Percentiles rank a stretch among this genome's conserved stretches.
These are phyloP conservation scores for Claviceps sp. DNA, from an alignment of 2,329 filamentous ascomycete genomes.

Conservation along the genomic window DNA sequence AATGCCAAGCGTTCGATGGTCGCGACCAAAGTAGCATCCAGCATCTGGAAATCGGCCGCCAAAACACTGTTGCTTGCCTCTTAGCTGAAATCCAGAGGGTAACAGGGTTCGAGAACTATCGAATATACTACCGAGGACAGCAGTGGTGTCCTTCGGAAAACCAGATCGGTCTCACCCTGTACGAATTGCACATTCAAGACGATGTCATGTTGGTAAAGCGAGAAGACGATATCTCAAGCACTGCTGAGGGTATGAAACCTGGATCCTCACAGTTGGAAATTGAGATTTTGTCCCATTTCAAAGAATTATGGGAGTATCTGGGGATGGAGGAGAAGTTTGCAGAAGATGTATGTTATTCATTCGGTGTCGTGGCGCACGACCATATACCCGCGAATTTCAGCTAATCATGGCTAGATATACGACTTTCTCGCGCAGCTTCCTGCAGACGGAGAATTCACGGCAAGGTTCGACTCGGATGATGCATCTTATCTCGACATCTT, in stretches of 20 bases:
- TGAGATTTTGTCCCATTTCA: constrained; percentile 70
- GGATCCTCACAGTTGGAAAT: constrained; percentile 54
- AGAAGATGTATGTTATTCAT: constrained; percentile 39
- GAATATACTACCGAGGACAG: constrained; percentile 55
- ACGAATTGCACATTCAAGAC: constrained; percentile 52
- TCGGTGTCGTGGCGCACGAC: neutral
- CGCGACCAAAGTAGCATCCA: constrained; percentile 44
- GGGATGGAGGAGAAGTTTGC: constrained; percentile 58
- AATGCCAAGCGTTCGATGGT: constrained; percentile 62
- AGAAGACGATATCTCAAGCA: constrained; percentile 32
- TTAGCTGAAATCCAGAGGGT: constrained; percentile 51
- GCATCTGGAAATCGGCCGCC: constrained; percentile 50
- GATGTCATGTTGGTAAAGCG: constrained; percentile 55
- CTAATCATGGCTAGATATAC: constrained; percentile 39
- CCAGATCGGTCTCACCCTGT: constrained; percentile 47
- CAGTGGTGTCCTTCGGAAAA: constrained; percentile 47
- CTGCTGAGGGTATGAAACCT: constrained; percentile 30
- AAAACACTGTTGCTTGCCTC: constrained; percentile 58
- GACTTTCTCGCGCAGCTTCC: constrained; percentile 58
- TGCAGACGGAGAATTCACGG: constrained; percentile 47
- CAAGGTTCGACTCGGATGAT: constrained; percentile 39
- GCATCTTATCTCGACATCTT: constrained; percentile 51
- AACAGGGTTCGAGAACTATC: constrained; percentile 66
- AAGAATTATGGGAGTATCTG: constrained; percentile 70
- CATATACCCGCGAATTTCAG: constrained; percentile 8